phyloP scores from a whole-genome alignment of 2,329 filamentous ascomycete genomes.

The Penicillium polonicum region DNA sequence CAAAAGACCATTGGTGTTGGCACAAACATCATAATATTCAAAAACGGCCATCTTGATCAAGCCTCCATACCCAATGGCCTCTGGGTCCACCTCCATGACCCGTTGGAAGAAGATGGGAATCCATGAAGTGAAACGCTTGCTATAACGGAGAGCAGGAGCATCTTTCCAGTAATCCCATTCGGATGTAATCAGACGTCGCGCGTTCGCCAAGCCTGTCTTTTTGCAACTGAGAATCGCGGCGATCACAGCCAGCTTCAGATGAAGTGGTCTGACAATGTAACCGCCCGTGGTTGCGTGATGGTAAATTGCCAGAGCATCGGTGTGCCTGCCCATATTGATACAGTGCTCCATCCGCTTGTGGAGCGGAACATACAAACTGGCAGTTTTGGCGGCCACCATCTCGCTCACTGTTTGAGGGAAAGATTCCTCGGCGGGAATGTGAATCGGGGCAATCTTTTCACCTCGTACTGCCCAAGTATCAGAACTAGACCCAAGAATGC shows the following conservation, averaged over 20 bases:
- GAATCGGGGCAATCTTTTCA: slow-evolving; percentile 18
- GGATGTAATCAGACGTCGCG: slow-evolving; percentile 34
- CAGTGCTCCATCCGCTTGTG: slow-evolving; percentile 39
- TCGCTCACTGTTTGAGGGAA: slow-evolving; percentile 33
- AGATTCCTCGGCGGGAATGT: slow-evolving; percentile 13
- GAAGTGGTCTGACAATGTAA: slow-evolving; percentile 33
- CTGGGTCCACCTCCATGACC: slow-evolving; percentile 27
- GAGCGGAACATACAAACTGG: slow-evolving; percentile 36
- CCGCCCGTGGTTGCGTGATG: slow-evolving; percentile 29
- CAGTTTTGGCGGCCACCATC: slow-evolving; percentile 28
- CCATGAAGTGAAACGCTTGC: slow-evolving; percentile 24
- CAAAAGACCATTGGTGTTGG: slow-evolving; percentile 29
- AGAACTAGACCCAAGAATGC: slow-evolving; percentile 34
- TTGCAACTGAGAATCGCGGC: slow-evolving; percentile 37
- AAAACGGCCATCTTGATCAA: slow-evolving; percentile 39
- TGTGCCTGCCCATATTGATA: slow-evolving; percentile 38
- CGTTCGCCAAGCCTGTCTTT: slow-evolving; percentile 21
- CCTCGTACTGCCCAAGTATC: slow-evolving; percentile 15
- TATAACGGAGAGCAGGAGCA: slow-evolving; percentile 12
- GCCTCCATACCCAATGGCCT: slow-evolving; percentile 22
- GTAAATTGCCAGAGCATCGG: slow-evolving; percentile 34
- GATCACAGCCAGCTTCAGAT: slow-evolving; percentile 40
- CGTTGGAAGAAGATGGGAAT: slow-evolving; percentile 40
- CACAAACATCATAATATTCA: slow-evolving; percentile 41
- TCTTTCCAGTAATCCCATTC: slow-evolving; percentile 25